Evolutionary conservation across 2,329 filamentous ascomycete species (phyloP), one percentile per base, ranked within the genome.

Genomic region (Ophiocordyceps sinensis): DNA sequence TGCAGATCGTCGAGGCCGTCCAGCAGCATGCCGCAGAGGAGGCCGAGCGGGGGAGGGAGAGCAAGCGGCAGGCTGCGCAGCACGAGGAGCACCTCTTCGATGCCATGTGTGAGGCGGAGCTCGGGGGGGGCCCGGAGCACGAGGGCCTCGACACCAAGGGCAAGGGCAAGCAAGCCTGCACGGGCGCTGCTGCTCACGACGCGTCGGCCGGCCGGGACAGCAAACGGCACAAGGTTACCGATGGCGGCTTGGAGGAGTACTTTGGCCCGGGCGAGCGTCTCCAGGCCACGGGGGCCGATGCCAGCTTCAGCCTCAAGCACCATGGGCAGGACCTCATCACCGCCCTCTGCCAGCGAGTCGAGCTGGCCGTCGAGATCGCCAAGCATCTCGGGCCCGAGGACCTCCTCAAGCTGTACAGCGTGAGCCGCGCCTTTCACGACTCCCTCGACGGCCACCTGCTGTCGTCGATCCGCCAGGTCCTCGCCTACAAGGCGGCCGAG

Each of bases 361-460:
- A 77, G 41, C 58, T 85, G 4, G 58, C 70, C 36, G 61, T 78
- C 37, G 61, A 70, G 38, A 51, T 84, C 8, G 68, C 71, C 43
- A 66, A 67, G 47, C 64, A 72, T 43, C 66, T 85, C 17, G 54
- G 58, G 8, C 59, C 74, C 1, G 52, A 61, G 13, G 75, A 79
- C 41, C 63, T 87, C 7, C 55, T 86, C 44, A 69, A 63, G 36
- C 66, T 87, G 29, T 85, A 82, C 63, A 64, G 70, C 47, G 72
- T 77, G 48, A 82, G 74, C 55, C 73, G 66, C 41, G 64, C 70
- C 30, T 80, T 84, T 53, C 71, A 85, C 52, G 55, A 62, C 38
- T 64, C 76, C 26, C 57, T 85, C 51, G 72, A 80, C 53, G 62
- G 64, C 40, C 66, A 79, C 48, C 69, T 79, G 53, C 69, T 69